Conservation (phyloP, 257 asterid species). For the Solanum microdontum region DNA sequence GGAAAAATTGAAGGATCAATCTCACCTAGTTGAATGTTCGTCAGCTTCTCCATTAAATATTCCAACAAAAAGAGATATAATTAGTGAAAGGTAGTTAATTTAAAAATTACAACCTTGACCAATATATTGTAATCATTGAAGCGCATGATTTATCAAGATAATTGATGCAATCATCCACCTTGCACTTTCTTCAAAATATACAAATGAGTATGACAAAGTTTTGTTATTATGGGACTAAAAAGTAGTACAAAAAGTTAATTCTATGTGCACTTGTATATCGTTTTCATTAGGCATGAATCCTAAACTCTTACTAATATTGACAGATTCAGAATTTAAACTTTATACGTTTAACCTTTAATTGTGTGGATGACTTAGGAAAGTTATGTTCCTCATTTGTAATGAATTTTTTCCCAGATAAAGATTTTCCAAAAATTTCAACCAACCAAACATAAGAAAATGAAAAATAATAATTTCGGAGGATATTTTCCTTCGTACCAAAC, state of each 20-base stretch:
- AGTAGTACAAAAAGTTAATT: neutral
- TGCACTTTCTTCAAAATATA: neutral
- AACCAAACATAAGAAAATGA: no score
- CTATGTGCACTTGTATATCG: neutral
- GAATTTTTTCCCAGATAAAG: no score
- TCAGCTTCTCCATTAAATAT: neutral
- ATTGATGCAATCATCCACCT: neutral
- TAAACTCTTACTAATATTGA: neutral
- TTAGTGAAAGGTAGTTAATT: neutral
- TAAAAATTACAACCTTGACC: neutral
- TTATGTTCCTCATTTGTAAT: no score
- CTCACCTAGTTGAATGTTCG: neutral
- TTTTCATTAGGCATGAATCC: neutral
- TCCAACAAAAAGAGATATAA: neutral
- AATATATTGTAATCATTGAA: neutral
- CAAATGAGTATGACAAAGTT: neutral
- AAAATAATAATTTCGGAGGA: no score
- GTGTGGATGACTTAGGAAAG: no score
- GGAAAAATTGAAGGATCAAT: neutral
- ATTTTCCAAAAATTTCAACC: no score
- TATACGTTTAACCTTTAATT: no score
- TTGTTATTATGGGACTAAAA: neutral
- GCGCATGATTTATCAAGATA: neutral
- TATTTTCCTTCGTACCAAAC: rapidly evolving
- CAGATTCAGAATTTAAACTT: no score